Percentiles rank a stretch among this genome's conserved stretches.
phyloP scores from a whole-genome alignment of 192 early-diverging fungal species.

The Mortierella alpina region DNA sequence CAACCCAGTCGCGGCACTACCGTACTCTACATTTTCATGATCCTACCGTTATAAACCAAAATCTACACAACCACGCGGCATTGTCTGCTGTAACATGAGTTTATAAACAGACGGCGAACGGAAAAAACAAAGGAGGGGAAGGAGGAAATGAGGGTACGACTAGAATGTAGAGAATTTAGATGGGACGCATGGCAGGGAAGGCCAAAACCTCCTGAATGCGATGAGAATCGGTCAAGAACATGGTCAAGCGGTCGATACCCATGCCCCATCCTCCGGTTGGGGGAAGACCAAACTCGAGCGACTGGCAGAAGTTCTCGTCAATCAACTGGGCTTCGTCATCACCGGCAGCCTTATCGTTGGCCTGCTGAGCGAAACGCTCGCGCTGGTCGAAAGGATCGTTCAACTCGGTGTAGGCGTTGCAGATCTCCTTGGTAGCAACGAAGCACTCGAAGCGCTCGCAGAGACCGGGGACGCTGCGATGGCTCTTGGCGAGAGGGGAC shows the following conservation, averaged over 20 bases:
- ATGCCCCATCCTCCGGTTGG: constrained; percentile 95
- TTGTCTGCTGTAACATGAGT: no score
- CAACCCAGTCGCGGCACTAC: no score
- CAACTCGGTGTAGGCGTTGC: constrained; percentile 99
- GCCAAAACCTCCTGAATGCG: constrained; percentile 94
- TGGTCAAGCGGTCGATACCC: constrained; percentile 96
- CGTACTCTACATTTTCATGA: no score
- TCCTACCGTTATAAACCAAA: no score
- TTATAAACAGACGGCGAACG: no score
- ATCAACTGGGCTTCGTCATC: constrained; percentile 99
- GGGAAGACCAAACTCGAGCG: constrained; percentile 97
- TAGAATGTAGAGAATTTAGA: constrained; percentile 5
- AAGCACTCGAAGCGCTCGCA: constrained; percentile 99
- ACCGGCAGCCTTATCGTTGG: constrained; percentile 95
- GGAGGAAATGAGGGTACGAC: background rate
- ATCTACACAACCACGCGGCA: no score
- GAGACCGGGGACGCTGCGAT: constrained; percentile 87
- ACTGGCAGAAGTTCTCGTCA: constrained; percentile 97
- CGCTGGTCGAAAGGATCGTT: constrained; percentile 99
- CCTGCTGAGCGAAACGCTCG: constrained; percentile 98
- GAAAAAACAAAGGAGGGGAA: no score
- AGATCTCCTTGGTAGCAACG: constrained; percentile 96
- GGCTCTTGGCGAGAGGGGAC: constrained; percentile 98
- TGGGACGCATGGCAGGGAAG: constrained; percentile 40
- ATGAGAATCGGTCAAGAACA: constrained; percentile 98